Percentiles rank a stretch among this genome's conserved stretches.
phyloP scores from a whole-genome alignment of 1,284 basidiomycete genomes.

The Athelia psychrophila region DNA sequence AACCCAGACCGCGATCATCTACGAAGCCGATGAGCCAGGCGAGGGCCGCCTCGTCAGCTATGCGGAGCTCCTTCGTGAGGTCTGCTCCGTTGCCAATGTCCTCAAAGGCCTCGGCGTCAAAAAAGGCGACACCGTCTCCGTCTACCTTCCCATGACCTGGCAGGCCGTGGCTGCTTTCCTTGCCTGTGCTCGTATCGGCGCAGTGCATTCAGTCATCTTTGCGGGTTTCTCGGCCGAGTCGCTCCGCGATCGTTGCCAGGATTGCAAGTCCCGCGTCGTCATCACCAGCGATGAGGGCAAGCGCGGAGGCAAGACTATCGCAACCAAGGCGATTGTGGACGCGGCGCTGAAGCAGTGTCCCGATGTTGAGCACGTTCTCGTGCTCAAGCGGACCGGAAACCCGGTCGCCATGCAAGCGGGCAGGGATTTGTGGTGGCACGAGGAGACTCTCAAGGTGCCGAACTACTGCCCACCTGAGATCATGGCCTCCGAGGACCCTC shows the following conservation, averaged over 20 bases:
- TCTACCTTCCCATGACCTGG: slow-evolving; percentile 92
- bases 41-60: slow-evolving; percentile 81
- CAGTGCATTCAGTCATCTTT: slow-evolving; percentile 98
- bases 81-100: slow-evolving; percentile 89
- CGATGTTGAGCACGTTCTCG: slow-evolving; percentile 87
- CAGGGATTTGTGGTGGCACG: slow-evolving; percentile 96
- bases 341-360: slow-evolving; percentile 87
- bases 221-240: slow-evolving; percentile 98
- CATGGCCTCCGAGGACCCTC: slow-evolving; percentile 90
- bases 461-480: slow-evolving; percentile 87
- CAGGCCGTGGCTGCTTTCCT: slow-evolving; percentile 95
- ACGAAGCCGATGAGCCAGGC: slow-evolving; percentile 95
- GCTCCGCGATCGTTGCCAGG: slow-evolving; percentile 89
- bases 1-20: slow-evolving; percentile 87
- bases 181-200: slow-evolving; percentile 96
- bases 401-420: slow-evolving; percentile 82
- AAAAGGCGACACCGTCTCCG: slow-evolving; percentile 93
- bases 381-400: slow-evolving; percentile 87
- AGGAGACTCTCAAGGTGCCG: slow-evolving; percentile 83
- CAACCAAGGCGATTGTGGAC: slow-evolving; percentile 96
- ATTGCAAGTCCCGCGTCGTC: slow-evolving; percentile 88
- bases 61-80: slow-evolving; percentile 85
- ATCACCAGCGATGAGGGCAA: slow-evolving; percentile 96
- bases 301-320: slow-evolving; percentile 93
- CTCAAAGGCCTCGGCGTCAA: slow-evolving; percentile 89